phyloP scores from a whole-genome alignment of 2,329 filamentous ascomycete genomes.

The Calonectria hawksworthii region DNA sequence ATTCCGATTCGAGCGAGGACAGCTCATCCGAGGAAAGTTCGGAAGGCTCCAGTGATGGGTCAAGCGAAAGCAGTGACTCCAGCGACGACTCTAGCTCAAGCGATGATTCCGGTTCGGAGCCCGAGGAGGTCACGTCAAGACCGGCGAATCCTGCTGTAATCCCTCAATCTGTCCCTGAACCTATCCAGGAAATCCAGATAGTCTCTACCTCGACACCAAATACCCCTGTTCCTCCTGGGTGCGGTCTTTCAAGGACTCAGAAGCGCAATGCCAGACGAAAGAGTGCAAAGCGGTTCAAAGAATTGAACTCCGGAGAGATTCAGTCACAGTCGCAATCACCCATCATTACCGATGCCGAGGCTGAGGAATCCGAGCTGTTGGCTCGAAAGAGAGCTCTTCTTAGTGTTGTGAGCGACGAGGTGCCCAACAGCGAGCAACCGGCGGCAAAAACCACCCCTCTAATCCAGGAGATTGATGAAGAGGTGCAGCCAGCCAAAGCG shows the following conservation, averaged over 20 bases:
- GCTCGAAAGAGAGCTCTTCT: conserved; percentile 59
- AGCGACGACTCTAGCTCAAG: conserved; percentile 39
- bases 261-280: conserved; percentile 67
- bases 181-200: neutral
- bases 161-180: neutral
- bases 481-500: neutral
- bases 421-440: conserved; percentile 7
- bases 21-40: conserved; percentile 21
- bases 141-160: conserved; percentile 8
- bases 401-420: conserved; percentile 42
- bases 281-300: conserved; percentile 48
- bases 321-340: conserved; percentile 40
- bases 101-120: conserved; percentile 48
- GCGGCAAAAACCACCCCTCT: neutral
- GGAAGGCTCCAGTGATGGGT: neutral
- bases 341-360: conserved; percentile 19
- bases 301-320: conserved; percentile 34
- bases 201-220: conserved; percentile 16
- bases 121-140: conserved; percentile 56
- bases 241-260: conserved; percentile 60
- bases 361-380: conserved; percentile 47
- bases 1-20: neutral
- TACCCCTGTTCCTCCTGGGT: conserved; percentile 48
- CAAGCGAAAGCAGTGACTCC: conserved; percentile 25
- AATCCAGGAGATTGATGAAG: conserved; percentile 14